A percentile compares a stretch with the other conserved stretches of the same genome.
These are phyloP conservation scores for Pseudoturritis turrita DNA, from an alignment of 345 rosid genomes.

Conservation along the genomic window DNA sequence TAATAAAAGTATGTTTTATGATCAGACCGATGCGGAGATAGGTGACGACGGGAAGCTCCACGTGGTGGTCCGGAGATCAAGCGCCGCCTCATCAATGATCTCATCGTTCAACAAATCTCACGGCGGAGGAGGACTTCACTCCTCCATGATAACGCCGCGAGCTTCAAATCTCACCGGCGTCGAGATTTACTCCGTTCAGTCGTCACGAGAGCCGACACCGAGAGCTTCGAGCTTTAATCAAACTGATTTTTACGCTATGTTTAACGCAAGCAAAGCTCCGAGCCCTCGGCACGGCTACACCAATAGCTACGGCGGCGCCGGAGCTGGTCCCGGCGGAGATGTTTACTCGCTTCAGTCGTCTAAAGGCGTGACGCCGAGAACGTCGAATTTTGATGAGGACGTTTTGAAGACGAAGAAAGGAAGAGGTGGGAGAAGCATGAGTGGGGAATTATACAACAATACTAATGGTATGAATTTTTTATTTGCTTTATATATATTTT, in stretches of 20 bases:
- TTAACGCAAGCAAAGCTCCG: constrained; percentile 62
- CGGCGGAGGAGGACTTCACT: constrained; percentile 39
- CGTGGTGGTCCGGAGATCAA: constrained; percentile 60
- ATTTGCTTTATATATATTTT: not conserved
- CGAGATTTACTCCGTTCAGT: constrained; percentile 75
- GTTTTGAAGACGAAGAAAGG: constrained; percentile 48
- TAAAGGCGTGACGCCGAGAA: constrained; percentile 65
- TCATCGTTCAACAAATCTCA: constrained; percentile 66
- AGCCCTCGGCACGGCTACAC: constrained; percentile 76
- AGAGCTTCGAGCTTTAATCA: constrained; percentile 90
- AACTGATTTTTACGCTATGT: constrained; percentile 82
- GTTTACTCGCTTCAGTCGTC: constrained; percentile 75
- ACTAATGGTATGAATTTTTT: constrained; percentile 13
- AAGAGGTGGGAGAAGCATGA: constrained; percentile 56
- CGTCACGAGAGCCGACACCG: constrained; percentile 80
- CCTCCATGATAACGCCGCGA: constrained; percentile 61
- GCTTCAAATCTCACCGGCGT: constrained; percentile 78
- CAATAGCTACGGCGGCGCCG: constrained; percentile 38
- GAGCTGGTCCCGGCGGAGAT: constrained; percentile 45
- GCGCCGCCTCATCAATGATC: constrained; percentile 52
- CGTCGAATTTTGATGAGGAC: constrained; percentile 85
- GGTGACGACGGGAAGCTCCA: constrained; percentile 86
- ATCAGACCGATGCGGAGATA: constrained; percentile 72
- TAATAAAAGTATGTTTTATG: not conserved
- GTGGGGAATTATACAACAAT: constrained; percentile 58